Evolutionary conservation across 352 stramenopile species (phyloP).

Genomic region (Globisporangium parvum): DNA sequence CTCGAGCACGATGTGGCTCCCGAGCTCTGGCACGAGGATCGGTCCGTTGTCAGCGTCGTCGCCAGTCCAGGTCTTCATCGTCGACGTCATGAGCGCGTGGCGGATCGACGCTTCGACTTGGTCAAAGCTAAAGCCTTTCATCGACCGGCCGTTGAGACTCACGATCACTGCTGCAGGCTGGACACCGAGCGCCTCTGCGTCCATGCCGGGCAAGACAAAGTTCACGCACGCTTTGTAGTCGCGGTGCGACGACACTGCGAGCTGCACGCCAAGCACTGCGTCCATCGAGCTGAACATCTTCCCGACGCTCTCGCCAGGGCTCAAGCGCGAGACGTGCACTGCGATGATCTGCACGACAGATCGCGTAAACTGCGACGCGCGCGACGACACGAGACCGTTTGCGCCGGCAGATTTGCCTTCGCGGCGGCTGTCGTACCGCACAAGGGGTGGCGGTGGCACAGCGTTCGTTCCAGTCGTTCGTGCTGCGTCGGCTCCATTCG

Average conservation of each 20-base stretch:
- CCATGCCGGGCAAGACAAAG: conserved; percentile 46
- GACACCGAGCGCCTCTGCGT: conserved; percentile 44
- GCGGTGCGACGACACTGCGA: conserved; percentile 44
- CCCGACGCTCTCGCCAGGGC: conserved; percentile 17
- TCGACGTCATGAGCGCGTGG: conserved; percentile 19
- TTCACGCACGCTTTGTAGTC: conserved; percentile 68
- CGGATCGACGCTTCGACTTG: conserved; percentile 42
- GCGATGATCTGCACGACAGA: conserved; percentile 44
- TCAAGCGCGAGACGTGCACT: conserved; percentile 31
- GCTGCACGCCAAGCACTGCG: conserved; percentile 42
- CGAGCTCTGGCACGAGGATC: conserved; percentile 27
- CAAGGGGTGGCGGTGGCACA: not conserved
- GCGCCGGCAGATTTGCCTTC: conserved; percentile 10
- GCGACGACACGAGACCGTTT: conserved; percentile 8
- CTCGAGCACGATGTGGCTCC: conserved; percentile 35
- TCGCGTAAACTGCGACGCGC: conserved; percentile 30
- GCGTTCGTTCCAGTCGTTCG: not conserved
- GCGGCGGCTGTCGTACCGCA: conserved; percentile 12
- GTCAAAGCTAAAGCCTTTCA: conserved; percentile 43
- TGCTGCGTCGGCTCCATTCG: not conserved
- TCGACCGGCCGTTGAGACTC: conserved; percentile 42
- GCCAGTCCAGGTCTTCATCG: conserved; percentile 8
- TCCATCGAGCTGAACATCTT: conserved; percentile 50
- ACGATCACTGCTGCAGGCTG: conserved; percentile 51
- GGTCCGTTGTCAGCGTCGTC: not conserved